phyloP scores from a whole-genome alignment of 805 yeast genomes.

The Huiozyma sinensis region DNA sequence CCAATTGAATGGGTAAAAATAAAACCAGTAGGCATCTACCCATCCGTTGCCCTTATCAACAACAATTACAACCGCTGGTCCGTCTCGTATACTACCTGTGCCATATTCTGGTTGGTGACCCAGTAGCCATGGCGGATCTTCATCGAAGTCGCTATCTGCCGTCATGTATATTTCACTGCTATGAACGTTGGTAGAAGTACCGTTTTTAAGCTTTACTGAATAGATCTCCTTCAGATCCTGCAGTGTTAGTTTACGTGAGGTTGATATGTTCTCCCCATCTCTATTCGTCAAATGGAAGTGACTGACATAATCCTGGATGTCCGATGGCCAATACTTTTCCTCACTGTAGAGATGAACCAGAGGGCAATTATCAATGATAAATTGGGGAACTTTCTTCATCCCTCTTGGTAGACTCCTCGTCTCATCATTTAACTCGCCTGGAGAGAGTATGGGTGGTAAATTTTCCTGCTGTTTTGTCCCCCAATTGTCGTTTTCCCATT shows the following conservation, averaged over 20 bases:
- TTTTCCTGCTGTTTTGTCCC: not conserved
- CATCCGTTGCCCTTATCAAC: constrained; percentile 91
- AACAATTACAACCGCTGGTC: constrained; percentile 72
- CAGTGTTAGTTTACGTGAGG: constrained; percentile 22
- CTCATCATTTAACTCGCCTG: constrained; percentile 17
- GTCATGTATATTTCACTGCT: constrained; percentile 44
- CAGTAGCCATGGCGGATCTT: constrained; percentile 76
- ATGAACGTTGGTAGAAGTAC: constrained; percentile 9
- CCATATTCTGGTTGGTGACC: constrained; percentile 65
- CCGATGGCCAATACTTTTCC: constrained; percentile 79
- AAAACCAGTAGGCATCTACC: constrained; percentile 95
- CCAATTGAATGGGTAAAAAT: constrained; percentile 83
- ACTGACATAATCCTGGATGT: constrained; percentile 54
- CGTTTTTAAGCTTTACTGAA: constrained; percentile 4
- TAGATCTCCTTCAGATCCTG: constrained; percentile 10
- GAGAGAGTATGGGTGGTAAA: constrained; percentile 22
- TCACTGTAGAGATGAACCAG: constrained; percentile 80
- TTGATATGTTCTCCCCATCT: constrained; percentile 32
- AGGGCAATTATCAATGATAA: constrained; percentile 60
- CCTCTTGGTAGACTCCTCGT: constrained; percentile 18
- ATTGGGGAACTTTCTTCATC: constrained; percentile 48
- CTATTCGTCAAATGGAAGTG: constrained; percentile 50
- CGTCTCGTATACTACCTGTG: constrained; percentile 60
- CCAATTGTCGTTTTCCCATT: constrained; percentile 1
- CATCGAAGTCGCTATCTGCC: constrained; percentile 57